phyloP scores from a whole-genome alignment of 169 alveolate species.

The Plasmodium sp. region DNA sequence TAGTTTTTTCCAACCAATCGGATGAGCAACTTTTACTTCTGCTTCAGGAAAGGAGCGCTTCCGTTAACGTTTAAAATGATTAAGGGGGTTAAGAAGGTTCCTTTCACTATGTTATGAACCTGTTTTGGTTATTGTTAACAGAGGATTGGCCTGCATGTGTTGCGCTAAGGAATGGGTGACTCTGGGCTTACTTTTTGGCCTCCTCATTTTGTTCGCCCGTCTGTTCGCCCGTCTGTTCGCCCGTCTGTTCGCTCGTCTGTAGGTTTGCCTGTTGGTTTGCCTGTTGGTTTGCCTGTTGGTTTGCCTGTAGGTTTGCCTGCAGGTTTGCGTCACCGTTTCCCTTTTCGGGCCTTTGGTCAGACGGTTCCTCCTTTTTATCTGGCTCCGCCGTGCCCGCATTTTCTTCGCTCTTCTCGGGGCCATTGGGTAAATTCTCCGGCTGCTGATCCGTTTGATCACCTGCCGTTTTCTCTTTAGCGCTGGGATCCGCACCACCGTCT shows the following conservation, averaged over 20 bases:
- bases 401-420: neutral
- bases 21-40: neutral
- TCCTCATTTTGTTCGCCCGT: neutral
- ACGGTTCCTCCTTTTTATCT: neutral
- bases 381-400: neutral
- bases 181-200: neutral
- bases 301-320: neutral
- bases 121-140: neutral
- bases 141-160: neutral
- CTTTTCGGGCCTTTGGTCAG: neutral
- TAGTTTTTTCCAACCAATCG: neutral
- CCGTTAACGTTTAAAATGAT: neutral
- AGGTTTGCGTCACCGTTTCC: neutral
- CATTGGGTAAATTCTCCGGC: constrained; percentile 11
- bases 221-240: neutral
- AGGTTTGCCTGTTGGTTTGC: no score
- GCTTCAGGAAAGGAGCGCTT: neutral
- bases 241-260: no score
- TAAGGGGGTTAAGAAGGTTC: neutral
- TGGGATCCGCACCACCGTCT: neutral
- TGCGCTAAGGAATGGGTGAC: neutral
- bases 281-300: no score
- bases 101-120: neutral
- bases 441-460: constrained; percentile 4
- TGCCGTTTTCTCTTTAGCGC: neutral